These are phyloP conservation scores for Paramarasmius palmivorus DNA, from an alignment of 1,284 basidiomycete genomes.

Conservation along the genomic window DNA sequence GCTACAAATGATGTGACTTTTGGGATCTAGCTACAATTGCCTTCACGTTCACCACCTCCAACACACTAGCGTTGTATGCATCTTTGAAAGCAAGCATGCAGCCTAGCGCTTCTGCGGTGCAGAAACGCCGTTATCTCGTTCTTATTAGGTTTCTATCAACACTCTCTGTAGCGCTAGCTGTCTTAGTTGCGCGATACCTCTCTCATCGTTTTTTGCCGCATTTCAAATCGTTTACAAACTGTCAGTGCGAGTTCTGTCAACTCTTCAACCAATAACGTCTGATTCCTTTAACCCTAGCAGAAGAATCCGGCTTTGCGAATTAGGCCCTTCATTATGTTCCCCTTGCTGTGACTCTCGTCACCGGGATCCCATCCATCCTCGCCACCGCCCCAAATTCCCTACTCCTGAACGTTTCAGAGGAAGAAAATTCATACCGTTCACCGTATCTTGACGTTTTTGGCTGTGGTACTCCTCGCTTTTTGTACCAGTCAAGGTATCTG, in stretches of 20 bases:
- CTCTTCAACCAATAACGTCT: slow-evolving; percentile 8
- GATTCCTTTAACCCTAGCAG: slow-evolving; percentile 26
- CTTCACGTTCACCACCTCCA: slow-evolving; percentile 65
- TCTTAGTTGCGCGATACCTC: slow-evolving; percentile 55
- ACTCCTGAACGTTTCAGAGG: slow-evolving; percentile 44
- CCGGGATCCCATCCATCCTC: slow-evolving; percentile 62
- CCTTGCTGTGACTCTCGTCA: slow-evolving; percentile 55
- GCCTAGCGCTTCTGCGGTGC: slow-evolving; percentile 31
- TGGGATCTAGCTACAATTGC: slow-evolving; percentile 45
- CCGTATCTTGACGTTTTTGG: slow-evolving; percentile 40
- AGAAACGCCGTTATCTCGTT: slow-evolving; percentile 50
- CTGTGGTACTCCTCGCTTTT: slow-evolving; percentile 46
- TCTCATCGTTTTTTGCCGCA: slow-evolving; percentile 54
- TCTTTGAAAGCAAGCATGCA: slow-evolving; percentile 48
- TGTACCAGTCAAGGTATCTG: slow-evolving; percentile 33
- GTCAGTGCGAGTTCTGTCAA: slow-evolving; percentile 26
- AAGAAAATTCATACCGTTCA: slow-evolving; percentile 46
- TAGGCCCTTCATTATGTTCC: slow-evolving; percentile 35
- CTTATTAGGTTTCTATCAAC: slow-evolving; percentile 60
- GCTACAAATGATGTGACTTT: not conserved
- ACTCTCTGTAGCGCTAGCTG: slow-evolving; percentile 48
- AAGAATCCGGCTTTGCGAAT: slow-evolving; percentile 26
- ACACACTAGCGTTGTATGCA: slow-evolving; percentile 64
- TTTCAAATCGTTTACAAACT: slow-evolving; percentile 42
- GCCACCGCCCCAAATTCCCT: slow-evolving; percentile 53